Base-by-base conservation (phyloP, 192 early-diverging fungal species). In the Bifiguratus adelaidae region DNA sequence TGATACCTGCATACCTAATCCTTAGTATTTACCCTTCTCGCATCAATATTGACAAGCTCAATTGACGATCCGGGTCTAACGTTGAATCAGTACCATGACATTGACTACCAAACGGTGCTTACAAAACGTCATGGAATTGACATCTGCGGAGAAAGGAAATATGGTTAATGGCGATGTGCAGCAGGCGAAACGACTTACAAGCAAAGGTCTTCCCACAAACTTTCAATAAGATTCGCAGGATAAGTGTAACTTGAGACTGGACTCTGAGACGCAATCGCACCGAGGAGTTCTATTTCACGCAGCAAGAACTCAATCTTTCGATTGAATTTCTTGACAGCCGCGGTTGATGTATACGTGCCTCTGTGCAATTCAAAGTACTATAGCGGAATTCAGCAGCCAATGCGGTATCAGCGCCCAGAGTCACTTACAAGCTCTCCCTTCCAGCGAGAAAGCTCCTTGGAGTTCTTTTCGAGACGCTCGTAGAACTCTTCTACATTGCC, bases 361-460 rank as follows among this genome's bases (percentile, higher is more conserved):
- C 96, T 81, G 63, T 99, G 96, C 22, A 99, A 79, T 61, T 99
- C 96, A 73, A 99, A 86, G 63, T 99, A 97, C 66, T 83, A 53
- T 18, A 30, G n/a, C n/a, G 47, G 18, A 33, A 44, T 34, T 15
- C 32, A 34, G 15, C 11, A 34, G 15, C 11, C 1, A 15, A 34
- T 34, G 32, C 32, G 32, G 15, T 0, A n/a, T n/a, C n/a, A n/a
- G n/a, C n/a, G n/a, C n/a, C n/a, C n/a, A n/a, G n/a, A n/a, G n/a
- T n/a, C n/a, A n/a, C 47, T 67, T 66, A 83, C 81, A 55, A 95
- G 69, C 65, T 99, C 96, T 35, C 96, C 96, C 56, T 88, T 91
- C 90, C 93, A 99, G 15, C 70, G 54, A 32, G 81, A 78, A 13
- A 99, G 61, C 11, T 79, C 81, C 9, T 73, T 63, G 25, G 82